Evolutionary conservation across 495 filamentous ascomycete species (phyloP).

Genomic region (Letharia columbiana): DNA sequence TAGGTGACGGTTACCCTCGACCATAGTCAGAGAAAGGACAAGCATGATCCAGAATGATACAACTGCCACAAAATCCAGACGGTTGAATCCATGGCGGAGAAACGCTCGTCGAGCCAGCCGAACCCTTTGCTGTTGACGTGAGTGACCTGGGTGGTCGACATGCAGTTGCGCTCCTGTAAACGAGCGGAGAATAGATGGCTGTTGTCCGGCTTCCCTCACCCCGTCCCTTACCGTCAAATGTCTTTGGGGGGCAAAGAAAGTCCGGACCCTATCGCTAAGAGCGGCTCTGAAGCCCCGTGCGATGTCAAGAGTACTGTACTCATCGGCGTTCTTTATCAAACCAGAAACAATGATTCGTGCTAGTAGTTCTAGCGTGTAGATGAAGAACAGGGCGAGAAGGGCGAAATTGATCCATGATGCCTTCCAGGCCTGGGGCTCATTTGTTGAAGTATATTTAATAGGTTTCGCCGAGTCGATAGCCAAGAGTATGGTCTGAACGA

Average conservation of each 20-base stretch:
- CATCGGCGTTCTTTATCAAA: slow-evolving; percentile 74
- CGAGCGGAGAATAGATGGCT: slow-evolving; percentile 63
- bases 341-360: slow-evolving; percentile 85
- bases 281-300: slow-evolving; percentile 62
- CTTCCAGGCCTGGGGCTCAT: slow-evolving; percentile 52
- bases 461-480: slow-evolving; percentile 68
- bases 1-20: slow-evolving; percentile 60
- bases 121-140: slow-evolving; percentile 71
- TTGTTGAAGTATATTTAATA: slow-evolving; percentile 44
- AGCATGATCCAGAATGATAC: slow-evolving; percentile 93
- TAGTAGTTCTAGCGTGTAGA: slow-evolving; percentile 82
- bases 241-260: slow-evolving; percentile 72
- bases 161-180: slow-evolving; percentile 68
- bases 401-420: slow-evolving; percentile 63
- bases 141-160: slow-evolving; percentile 45
- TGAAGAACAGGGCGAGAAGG: slow-evolving; percentile 72
- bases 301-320: slow-evolving; percentile 73
- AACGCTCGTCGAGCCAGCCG: slow-evolving; percentile 87
- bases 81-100: slow-evolving; percentile 88
- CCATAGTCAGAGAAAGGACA: slow-evolving; percentile 53
- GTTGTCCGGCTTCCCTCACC: slow-evolving; percentile 25
- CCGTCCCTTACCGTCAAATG: slow-evolving; percentile 51
- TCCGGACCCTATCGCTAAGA: slow-evolving; percentile 63
- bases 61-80: slow-evolving; percentile 92
- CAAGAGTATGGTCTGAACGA: slow-evolving; percentile 79